Conservation (phyloP, 805 yeast species). For the Zygosaccharomyces bailii region DNA sequence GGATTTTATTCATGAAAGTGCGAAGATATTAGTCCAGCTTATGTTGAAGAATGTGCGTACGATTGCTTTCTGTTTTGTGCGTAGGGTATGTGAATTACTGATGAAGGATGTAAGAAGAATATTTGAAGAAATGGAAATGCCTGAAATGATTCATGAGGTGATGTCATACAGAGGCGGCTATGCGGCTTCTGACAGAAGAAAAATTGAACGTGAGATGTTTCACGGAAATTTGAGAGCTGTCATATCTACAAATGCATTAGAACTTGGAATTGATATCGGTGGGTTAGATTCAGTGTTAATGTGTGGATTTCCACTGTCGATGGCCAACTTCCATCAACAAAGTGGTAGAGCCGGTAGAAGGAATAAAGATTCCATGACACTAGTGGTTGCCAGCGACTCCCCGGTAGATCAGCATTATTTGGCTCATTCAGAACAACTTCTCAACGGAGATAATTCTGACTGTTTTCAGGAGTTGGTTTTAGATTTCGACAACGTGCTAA, state of each 20-base stretch:
- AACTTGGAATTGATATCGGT: conserved; percentile 93
- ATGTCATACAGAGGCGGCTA: conserved; percentile 97
- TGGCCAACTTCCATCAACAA: conserved; percentile 89
- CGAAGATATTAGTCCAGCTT: conserved; percentile 65
- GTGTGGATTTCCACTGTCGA: conserved; percentile 88
- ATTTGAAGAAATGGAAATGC: conserved; percentile 43
- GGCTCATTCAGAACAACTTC: conserved; percentile 41
- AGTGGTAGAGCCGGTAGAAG: conserved; percentile 97
- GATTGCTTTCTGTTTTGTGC: conserved; percentile 84
- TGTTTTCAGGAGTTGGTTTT: conserved; percentile 58
- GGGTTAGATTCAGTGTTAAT: conserved; percentile 85
- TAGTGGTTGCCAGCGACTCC: conserved; percentile 75
- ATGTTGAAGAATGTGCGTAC: conserved; percentile 65
- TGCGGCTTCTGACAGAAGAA: conserved; percentile 77
- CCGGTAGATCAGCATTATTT: conserved; percentile 87
- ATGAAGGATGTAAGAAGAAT: conserved; percentile 76
- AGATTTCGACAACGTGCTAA: conserved; percentile 56
- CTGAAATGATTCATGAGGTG: conserved; percentile 54
- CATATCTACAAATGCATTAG: conserved; percentile 92
- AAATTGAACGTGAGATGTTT: conserved; percentile 88
- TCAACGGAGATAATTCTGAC: conserved; percentile 43
- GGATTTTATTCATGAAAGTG: conserved; percentile 71
- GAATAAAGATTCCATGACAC: conserved; percentile 75
- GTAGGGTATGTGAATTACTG: conserved; percentile 80
- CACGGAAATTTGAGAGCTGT: conserved; percentile 80